Base-by-base conservation (phyloP, 1,139 yeast genomes). In the Saccharomyces pastorianus region DNA sequence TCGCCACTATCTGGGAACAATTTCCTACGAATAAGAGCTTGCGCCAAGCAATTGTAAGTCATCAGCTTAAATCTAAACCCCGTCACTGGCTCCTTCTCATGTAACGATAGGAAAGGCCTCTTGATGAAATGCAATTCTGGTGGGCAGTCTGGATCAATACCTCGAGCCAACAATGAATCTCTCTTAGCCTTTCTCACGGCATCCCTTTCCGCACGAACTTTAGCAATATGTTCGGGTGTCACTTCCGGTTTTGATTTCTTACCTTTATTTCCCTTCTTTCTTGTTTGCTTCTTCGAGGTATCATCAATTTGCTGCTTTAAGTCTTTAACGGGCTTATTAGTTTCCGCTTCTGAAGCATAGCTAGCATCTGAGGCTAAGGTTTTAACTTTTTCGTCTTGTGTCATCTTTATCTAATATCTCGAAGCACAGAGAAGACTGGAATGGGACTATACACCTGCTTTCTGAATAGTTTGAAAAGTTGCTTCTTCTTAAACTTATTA, bases 1-100 rank as follows among this genome's bases (percentile, higher is more conserved):
- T 80, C 78, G 0, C 95, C 97, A 66, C 85, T 88, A 1, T 88
- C 84, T 0, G 96, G 96, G 61, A 88, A 90, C 56, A 88, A 68
- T 48, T 78, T 81, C 51, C 97, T 73, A 62, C 96, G 75, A 46
- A 90, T 86, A 58, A 90, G 73, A 0, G 93, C 82, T 65, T 90
- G 98, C 0, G 96, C 96, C 41, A 90, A 71, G 41, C 87, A 74
- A 66, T 87, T 86, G 64, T 86, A 86, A 0, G 88, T 77, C 90
- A 86, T 83, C 46, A 85, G 76, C 48, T 73, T 76, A 64, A 63
- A 61, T 42, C 49, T 47, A 41, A 64, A 60, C 1, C 66, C 65
- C 1, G 49, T 47, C 3, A 50, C 53, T 7, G 59, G 55, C 20
- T 60, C 64, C 6, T 54, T 50, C 27, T 60, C 63, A 23, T 67